A percentile compares a stretch with the other conserved stretches of the same genome.
These are phyloP conservation scores for Porodaedalea pini DNA, from an alignment of 1,284 basidiomycete species.

Conservation along the genomic window DNA sequence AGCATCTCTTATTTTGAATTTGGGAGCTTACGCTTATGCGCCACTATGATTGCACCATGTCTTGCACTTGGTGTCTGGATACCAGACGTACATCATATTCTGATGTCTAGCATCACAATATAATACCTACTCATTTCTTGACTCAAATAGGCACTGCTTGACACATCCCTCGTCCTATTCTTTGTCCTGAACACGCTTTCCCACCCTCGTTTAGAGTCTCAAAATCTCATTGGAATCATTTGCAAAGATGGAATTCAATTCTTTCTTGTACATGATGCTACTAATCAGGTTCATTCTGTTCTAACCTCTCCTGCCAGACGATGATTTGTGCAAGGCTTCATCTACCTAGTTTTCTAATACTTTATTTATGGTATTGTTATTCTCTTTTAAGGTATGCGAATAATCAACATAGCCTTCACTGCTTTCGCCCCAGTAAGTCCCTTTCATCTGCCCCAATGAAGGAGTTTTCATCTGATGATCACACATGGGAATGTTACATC, in stretches of 20 bases:
- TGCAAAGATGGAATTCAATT: constrained; percentile 16
- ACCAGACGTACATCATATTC: not conserved
- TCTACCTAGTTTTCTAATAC: no score
- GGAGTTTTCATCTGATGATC: not conserved
- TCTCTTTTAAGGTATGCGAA: constrained; percentile 6
- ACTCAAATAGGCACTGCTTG: constrained; percentile 6
- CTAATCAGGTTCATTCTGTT: not conserved
- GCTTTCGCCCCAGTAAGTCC: not conserved
- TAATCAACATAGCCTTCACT: constrained; percentile 9
- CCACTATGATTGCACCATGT: not conserved
- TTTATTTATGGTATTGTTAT: not conserved
- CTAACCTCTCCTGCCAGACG: not conserved
- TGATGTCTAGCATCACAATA: not conserved
- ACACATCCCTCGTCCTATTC: constrained; percentile 2
- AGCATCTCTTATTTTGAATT: constrained; percentile 6
- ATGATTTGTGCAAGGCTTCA: constrained; percentile 6
- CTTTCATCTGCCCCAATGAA: not conserved
- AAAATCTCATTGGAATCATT: constrained; percentile 8
- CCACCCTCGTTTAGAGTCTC: constrained; percentile 1
- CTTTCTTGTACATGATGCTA: constrained; percentile 6
- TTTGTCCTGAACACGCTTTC: constrained; percentile 15
- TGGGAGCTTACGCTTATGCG: not conserved
- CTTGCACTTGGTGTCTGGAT: constrained; percentile 9
- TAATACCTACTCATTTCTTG: not conserved
- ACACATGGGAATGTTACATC: not conserved